Evolutionary conservation across 2,329 filamentous ascomycete genomes (phyloP).

Genomic region (Colletotrichum sp.): DNA sequence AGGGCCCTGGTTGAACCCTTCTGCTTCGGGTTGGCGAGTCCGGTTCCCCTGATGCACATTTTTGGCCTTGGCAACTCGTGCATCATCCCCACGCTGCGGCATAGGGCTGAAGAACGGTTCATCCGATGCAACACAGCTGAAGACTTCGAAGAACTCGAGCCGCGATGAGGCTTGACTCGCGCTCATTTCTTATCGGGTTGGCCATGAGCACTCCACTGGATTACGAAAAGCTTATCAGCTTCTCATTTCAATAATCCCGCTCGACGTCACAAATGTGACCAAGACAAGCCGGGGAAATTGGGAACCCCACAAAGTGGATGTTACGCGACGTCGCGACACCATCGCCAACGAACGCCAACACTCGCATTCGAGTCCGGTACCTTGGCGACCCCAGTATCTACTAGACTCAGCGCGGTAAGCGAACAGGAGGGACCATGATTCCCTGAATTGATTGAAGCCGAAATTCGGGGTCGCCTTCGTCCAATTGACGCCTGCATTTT

Average conservation of each 20-base stretch:
- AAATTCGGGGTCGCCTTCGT: not conserved
- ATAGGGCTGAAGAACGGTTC: constrained; percentile 3
- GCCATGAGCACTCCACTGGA: not conserved
- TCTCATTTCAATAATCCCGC: constrained; percentile 12
- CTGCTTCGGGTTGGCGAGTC: not conserved
- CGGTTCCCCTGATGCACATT: not conserved
- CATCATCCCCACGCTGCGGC: not conserved
- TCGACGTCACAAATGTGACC: constrained; percentile 4
- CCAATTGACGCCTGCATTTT: not conserved
- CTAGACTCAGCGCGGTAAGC: constrained; percentile 5
- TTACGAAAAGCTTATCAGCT: not conserved
- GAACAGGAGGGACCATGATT: constrained; percentile 1
- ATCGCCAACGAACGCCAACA: constrained; percentile 2
- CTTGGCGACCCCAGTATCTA: not conserved
- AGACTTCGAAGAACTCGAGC: not conserved
- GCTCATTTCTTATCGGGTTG: not conserved
- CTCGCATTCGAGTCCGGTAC: not conserved
- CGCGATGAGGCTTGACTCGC: not conserved
- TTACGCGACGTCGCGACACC: constrained; percentile 14
- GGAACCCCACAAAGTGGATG: constrained; percentile 17
- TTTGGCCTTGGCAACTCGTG: constrained; percentile 1
- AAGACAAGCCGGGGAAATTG: constrained; percentile 5
- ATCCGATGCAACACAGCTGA: not conserved
- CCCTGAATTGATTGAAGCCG: not conserved
- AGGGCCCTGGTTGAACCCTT: not conserved